Evolutionary conservation across 1,284 basidiomycete species (phyloP).

Genomic region (Trametes pubescens): DNA sequence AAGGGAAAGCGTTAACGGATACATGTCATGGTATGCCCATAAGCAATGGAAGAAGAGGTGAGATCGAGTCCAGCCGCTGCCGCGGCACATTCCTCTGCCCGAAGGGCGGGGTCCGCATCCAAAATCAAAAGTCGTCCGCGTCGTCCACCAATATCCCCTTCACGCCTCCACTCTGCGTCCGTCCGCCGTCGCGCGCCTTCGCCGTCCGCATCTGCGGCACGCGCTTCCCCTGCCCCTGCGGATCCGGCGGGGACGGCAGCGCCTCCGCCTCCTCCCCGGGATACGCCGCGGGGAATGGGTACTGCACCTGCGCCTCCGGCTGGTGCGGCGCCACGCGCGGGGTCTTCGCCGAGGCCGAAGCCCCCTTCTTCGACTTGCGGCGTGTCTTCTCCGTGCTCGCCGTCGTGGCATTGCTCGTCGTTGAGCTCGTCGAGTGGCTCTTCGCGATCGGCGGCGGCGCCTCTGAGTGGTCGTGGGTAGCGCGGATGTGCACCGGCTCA

Average conservation of each 20-base stretch:
- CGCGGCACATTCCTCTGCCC: not conserved
- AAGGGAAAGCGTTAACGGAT: conserved; percentile 9
- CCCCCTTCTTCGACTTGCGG: conserved; percentile 39
- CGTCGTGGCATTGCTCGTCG: conserved; percentile 34
- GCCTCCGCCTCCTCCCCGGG: conserved; percentile 49
- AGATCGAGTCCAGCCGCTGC: conserved; percentile 2
- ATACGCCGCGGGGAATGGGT: conserved; percentile 65
- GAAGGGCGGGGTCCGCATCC: not conserved
- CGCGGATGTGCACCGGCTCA: conserved; percentile 20
- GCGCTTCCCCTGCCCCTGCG: conserved; percentile 41
- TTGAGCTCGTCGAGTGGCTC: conserved; percentile 40
- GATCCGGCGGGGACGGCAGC: conserved; percentile 16
- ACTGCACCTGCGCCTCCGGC: conserved; percentile 48
- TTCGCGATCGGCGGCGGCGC: conserved; percentile 24
- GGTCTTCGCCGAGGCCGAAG: conserved; percentile 23
- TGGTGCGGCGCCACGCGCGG: conserved; percentile 30
- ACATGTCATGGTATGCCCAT: conserved; percentile 18
- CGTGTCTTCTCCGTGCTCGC: conserved; percentile 36
- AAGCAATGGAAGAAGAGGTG: conserved; percentile 3
- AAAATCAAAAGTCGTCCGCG: conserved; percentile 44
- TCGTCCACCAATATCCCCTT: conserved; percentile 60
- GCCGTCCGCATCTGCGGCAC: conserved; percentile 66
- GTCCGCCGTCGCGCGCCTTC: conserved; percentile 76
- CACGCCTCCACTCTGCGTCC: conserved; percentile 84
- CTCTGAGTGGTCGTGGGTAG: conserved; percentile 10